A percentile compares a stretch with the other conserved stretches of the same genome.
These are phyloP conservation scores for Megacollybia marginata DNA, from an alignment of 768 basidiomycete species.

Conservation along the genomic window DNA sequence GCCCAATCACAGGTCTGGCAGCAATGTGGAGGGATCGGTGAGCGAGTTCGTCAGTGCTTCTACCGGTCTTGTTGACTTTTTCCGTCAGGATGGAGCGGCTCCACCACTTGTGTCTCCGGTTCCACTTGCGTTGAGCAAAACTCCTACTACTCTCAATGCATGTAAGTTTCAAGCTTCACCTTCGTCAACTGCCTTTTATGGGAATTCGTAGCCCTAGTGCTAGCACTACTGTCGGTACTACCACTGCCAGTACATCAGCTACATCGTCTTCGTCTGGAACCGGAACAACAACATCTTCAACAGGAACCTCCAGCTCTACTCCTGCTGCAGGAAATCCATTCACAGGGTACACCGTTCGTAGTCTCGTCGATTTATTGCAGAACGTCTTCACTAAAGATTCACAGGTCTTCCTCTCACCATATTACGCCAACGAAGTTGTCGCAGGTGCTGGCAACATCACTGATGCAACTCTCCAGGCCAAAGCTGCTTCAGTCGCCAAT, in stretches of 20 bases:
- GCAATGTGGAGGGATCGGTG: too few relatives aligned
- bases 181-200: too few relatives aligned
- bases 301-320: constrained; percentile 7
- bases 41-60: too few relatives aligned
- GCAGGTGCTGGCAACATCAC: constrained; percentile 42
- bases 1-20: too few relatives aligned
- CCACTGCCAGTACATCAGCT: too few relatives aligned
- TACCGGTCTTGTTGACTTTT: too few relatives aligned
- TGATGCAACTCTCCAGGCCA: constrained; percentile 40
- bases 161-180: too few relatives aligned
- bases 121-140: constrained; percentile 21
- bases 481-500: constrained; percentile 45
- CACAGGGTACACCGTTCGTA: neutral
- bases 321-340: constrained; percentile 8
- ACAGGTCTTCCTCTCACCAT: constrained; percentile 46
- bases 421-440: constrained; percentile 46
- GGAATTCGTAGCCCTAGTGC: too few relatives aligned
- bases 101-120: constrained; percentile 25
- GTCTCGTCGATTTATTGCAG: neutral
- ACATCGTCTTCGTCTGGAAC: too few relatives aligned
- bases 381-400: neutral
- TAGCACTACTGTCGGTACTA: too few relatives aligned
- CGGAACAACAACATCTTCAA: constrained; percentile 12
- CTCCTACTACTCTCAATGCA: constrained; percentile 25
- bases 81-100: constrained; percentile 12